phyloP scores from a whole-genome alignment of 805 yeast species.

The Hanseniaspora opuntiae region DNA sequence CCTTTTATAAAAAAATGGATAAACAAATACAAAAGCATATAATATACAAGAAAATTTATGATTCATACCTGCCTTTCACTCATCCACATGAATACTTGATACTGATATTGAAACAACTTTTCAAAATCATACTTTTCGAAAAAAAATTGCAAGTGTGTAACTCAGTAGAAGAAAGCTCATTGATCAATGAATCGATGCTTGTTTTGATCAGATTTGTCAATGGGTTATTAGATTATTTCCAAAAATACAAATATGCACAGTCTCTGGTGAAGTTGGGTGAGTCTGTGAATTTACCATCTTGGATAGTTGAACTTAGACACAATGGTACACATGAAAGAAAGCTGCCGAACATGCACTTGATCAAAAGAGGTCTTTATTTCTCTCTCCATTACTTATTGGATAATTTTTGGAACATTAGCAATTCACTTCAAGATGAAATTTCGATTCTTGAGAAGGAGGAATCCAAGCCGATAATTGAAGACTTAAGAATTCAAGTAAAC shows the following conservation, averaged over 20 bases:
- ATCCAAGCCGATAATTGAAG: conserved; percentile 10
- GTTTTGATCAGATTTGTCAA: conserved; percentile 76
- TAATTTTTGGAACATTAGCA: conserved; percentile 50
- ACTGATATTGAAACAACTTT: conserved; percentile 1
- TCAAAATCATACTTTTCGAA: not conserved
- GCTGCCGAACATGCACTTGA: conserved; percentile 55
- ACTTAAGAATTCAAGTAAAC: not conserved
- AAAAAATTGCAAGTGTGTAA: not conserved
- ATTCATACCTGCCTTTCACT: conserved; percentile 8
- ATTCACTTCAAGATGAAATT: conserved; percentile 14
- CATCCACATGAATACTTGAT: conserved; percentile 8
- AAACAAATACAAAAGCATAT: conserved; percentile 10
- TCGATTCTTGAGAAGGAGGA: conserved; percentile 18
- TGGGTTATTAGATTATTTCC: conserved; percentile 77
- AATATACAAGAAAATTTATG: conserved; percentile 4
- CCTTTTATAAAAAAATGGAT: not conserved
- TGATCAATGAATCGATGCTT: conserved; percentile 35
- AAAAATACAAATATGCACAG: conserved; percentile 62
- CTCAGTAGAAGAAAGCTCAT: not conserved
- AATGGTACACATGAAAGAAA: conserved; percentile 74
- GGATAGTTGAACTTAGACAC: conserved; percentile 82
- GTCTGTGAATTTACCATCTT: conserved; percentile 53
- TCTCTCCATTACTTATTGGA: conserved; percentile 66
- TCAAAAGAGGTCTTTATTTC: conserved; percentile 43
- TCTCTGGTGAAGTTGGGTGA: conserved; percentile 67